Evolutionary conservation across 192 early-diverging fungal species (phyloP).

Genomic region (Rhizoclosmatium globosum): DNA sequence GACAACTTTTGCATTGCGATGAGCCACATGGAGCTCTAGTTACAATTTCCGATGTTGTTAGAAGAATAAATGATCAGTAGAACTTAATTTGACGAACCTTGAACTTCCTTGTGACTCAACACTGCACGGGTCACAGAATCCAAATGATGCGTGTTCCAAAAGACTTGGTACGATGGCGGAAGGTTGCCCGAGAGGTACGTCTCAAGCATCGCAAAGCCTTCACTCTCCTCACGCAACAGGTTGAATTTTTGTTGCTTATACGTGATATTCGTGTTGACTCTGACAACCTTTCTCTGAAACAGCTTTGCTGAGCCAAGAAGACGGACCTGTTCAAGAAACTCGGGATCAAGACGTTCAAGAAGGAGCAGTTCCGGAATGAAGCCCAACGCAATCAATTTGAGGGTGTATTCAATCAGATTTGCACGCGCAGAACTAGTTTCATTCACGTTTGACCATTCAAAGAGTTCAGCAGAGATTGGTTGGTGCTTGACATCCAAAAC

Average conservation of each 20-base stretch:
- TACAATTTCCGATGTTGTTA: too few relatives aligned
- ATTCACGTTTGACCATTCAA: background rate
- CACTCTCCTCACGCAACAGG: slow-evolving; percentile 78
- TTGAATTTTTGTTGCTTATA: slow-evolving; percentile 90
- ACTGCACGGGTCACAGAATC: background rate
- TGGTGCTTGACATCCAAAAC: background rate
- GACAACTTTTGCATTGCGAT: slow-evolving; percentile 20
- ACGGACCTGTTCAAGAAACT: slow-evolving; percentile 58
- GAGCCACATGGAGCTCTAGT: slow-evolving; percentile 11
- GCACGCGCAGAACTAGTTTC: background rate
- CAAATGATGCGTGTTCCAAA: background rate
- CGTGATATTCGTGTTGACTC: slow-evolving; percentile 60
- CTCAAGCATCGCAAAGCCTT: slow-evolving; percentile 82
- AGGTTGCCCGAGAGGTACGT: slow-evolving; percentile 59
- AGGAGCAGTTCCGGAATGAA: slow-evolving; percentile 58
- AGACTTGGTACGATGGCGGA: slow-evolving; percentile 36
- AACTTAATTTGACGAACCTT: background rate
- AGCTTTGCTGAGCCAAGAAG: slow-evolving; percentile 52
- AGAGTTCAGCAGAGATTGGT: background rate
- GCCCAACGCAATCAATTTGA: background rate
- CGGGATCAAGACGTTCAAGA: slow-evolving; percentile 63
- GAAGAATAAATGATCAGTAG: too few relatives aligned
- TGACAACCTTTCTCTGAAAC: slow-evolving; percentile 55
- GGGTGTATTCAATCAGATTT: background rate
- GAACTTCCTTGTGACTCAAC: background rate